A percentile compares a stretch with the other conserved stretches of the same genome.
Evolutionary conservation across 108 stramenopile genomes (phyloP).

Genomic region (Phaeodactylum tricornutum): DNA sequence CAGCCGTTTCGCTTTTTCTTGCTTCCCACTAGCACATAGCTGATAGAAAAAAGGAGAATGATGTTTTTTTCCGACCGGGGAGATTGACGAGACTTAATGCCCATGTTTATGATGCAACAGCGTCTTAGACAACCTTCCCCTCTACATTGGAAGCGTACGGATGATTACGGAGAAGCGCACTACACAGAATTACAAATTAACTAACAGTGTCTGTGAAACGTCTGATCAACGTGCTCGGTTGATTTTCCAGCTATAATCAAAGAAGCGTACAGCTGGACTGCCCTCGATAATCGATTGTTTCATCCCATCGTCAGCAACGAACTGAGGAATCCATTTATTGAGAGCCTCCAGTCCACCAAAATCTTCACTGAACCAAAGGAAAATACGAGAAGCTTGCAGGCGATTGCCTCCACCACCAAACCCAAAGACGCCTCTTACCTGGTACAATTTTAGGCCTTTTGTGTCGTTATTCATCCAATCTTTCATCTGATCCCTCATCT

Average conservation of each 20-base stretch:
- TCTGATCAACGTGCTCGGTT: background rate
- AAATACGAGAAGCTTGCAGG: constrained; percentile 7
- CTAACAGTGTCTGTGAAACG: too few relatives aligned
- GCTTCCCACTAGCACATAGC: too few relatives aligned
- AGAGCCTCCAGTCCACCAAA: constrained; percentile 4
- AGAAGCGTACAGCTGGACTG: background rate
- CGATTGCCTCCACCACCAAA: too few relatives aligned
- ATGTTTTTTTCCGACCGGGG: too few relatives aligned
- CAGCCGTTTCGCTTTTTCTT: too few relatives aligned
- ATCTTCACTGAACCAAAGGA: constrained; percentile 9
- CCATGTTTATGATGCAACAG: too few relatives aligned
- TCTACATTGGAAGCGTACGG: too few relatives aligned
- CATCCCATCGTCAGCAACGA: background rate
- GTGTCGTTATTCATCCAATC: constrained; percentile 3
- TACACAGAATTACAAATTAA: too few relatives aligned
- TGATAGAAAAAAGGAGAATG: too few relatives aligned
- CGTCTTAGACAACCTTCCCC: too few relatives aligned
- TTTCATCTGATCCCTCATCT: constrained; percentile 6
- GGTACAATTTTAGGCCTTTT: constrained; percentile 2
- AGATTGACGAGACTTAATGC: too few relatives aligned
- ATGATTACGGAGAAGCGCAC: too few relatives aligned
- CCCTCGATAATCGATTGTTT: background rate
- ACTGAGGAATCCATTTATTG: background rate
- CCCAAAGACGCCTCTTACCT: background rate
- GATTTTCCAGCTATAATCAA: constrained; percentile 2